Conservation (phyloP, 768 basidiomycete genomes). For the Macrolepiota fuliginosa region DNA sequence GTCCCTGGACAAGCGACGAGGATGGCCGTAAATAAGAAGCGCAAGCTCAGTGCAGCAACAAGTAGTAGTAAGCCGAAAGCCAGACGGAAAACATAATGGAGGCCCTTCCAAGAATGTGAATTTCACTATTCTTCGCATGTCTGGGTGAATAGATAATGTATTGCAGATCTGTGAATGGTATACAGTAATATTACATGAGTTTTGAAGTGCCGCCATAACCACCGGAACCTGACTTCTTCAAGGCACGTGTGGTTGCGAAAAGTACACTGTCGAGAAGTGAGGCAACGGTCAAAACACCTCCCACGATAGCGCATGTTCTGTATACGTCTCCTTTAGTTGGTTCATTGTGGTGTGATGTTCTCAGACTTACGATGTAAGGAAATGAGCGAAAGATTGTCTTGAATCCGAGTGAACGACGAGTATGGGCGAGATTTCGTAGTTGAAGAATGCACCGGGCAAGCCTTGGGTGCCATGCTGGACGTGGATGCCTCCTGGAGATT, state of each 20-base stretch:
- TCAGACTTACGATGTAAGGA: slow-evolving; percentile 85
- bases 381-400: slow-evolving; percentile 95
- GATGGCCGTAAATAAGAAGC: slow-evolving; percentile 12
- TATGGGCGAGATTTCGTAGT: slow-evolving; percentile 97
- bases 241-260: slow-evolving; percentile 73
- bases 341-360: not conserved
- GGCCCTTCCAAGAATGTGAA: not conserved
- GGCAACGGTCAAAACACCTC: slow-evolving; percentile 94
- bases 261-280: slow-evolving; percentile 83
- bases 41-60: slow-evolving; percentile 1
- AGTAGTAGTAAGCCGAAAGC: slow-evolving; percentile 9
- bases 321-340: not conserved
- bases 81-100: slow-evolving; percentile 28
- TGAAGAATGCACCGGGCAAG: slow-evolving; percentile 85
- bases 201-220: slow-evolving; percentile 37
- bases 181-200: slow-evolving; percentile 37
- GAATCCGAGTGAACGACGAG: slow-evolving; percentile 89
- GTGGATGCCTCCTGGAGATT: slow-evolving; percentile 61
- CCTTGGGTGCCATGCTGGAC: slow-evolving; percentile 74
- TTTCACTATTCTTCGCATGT: not conserved
- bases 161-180: slow-evolving; percentile 8
- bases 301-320: slow-evolving; percentile 96
- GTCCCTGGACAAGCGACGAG: slow-evolving; percentile 31
- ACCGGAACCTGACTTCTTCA: slow-evolving; percentile 56
- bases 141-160: slow-evolving; percentile 2